These are phyloP conservation scores for Austroboletus sp. DNA, from an alignment of 1,284 basidiomycete species.

Conservation along the genomic window DNA sequence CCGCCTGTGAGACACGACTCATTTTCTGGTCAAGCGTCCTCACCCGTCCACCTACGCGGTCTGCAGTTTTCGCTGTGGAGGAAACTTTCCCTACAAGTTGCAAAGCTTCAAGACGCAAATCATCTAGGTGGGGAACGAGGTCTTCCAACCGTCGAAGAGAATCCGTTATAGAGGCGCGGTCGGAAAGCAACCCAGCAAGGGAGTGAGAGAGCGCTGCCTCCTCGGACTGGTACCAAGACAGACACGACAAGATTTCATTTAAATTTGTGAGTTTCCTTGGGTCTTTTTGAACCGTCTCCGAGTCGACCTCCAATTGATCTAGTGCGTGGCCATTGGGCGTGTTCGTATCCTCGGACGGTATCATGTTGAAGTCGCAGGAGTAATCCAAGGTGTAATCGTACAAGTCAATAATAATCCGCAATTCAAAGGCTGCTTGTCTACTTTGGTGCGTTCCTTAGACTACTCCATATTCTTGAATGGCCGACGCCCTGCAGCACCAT, in stretches of 20 bases:
- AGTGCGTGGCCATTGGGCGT: slow-evolving; percentile 6
- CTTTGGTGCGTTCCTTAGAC: too few species aligned
- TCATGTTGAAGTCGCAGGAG: background rate
- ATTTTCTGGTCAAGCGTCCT: slow-evolving; percentile 86
- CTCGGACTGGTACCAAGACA: slow-evolving; percentile 71
- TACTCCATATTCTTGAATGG: too few species aligned
- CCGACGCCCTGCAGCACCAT: too few species aligned
- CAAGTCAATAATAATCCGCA: too few species aligned
- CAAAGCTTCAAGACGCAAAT: slow-evolving; percentile 56
- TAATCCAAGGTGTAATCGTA: too few species aligned
- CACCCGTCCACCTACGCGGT: slow-evolving; percentile 85
- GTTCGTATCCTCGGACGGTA: slow-evolving; percentile 10
- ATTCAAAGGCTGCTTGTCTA: too few species aligned
- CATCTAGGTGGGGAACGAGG: slow-evolving; percentile 60
- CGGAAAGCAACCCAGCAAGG: slow-evolving; percentile 67
- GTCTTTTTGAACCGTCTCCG: slow-evolving; percentile 28
- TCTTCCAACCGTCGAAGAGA: slow-evolving; percentile 60
- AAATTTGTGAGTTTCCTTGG: slow-evolving; percentile 55
- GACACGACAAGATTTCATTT: slow-evolving; percentile 61
- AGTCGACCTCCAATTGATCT: slow-evolving; percentile 12
- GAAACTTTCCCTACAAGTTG: slow-evolving; percentile 54
- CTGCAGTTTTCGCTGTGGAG: slow-evolving; percentile 74
- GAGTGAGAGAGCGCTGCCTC: slow-evolving; percentile 72
- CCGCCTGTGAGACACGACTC: slow-evolving; percentile 76
- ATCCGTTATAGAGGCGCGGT: slow-evolving; percentile 58